Conservation (phyloP, 352 stramenopile species). For the Phytophthora sp. region DNA sequence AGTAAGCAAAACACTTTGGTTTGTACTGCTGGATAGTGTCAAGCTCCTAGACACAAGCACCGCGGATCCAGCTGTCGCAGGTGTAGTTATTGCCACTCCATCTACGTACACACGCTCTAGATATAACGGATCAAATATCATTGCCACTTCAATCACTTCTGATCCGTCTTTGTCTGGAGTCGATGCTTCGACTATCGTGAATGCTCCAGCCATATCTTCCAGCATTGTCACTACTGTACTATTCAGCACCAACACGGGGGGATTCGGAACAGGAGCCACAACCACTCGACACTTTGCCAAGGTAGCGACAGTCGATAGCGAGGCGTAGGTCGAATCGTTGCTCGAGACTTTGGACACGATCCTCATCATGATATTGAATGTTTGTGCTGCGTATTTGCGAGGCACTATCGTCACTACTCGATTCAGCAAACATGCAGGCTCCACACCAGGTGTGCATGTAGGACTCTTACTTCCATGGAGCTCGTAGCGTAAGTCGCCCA, state of each 20-base stretch:
- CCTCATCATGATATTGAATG: constrained; percentile 44
- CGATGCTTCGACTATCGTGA: constrained; percentile 44
- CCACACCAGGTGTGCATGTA: constrained; percentile 11
- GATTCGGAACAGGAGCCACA: constrained; percentile 49
- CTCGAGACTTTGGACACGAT: constrained; percentile 31
- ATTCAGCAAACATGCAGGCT: constrained; percentile 27
- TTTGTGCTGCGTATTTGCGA: constrained; percentile 45
- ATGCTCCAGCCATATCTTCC: constrained; percentile 42
- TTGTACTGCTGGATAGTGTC: constrained; percentile 13
- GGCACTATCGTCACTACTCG: constrained; percentile 40
- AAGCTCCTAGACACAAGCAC: constrained; percentile 29
- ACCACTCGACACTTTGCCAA: constrained; percentile 42
- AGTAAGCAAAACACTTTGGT: constrained; percentile 37
- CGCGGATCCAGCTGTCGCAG: constrained; percentile 15
- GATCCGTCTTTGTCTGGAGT: constrained; percentile 58
- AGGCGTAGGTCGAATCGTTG: constrained; percentile 23
- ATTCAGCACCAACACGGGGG: constrained; percentile 40
- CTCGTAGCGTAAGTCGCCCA: constrained; percentile 28
- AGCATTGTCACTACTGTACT: constrained; percentile 28
- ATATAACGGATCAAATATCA: constrained; percentile 40
- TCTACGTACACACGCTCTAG: constrained; percentile 43
- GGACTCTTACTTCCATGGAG: constrained; percentile 19
- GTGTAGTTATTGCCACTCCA: constrained; percentile 19
- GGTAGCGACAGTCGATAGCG: constrained; percentile 30
- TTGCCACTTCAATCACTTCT: constrained; percentile 50